Base-by-base conservation (phyloP, 2,329 filamentous ascomycete genomes). In the Aspergillus sp. region DNA sequence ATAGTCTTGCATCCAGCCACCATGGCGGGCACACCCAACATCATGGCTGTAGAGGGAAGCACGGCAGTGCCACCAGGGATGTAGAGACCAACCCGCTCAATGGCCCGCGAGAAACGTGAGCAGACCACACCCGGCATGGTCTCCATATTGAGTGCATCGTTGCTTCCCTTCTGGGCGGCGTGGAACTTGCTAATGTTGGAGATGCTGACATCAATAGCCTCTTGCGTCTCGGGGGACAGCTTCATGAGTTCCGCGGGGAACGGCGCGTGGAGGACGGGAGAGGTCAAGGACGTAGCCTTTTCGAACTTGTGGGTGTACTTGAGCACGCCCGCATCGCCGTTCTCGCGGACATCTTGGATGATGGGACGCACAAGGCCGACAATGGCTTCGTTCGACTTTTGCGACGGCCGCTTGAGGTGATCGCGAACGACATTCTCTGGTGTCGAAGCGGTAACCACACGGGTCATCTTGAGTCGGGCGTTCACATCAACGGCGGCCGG, bases 241-340 rank as follows among this genome's bases (percentile, higher is more conserved):
- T 89, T 77, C 93, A 98, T 97, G 41, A 97, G 75, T 50, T 84
- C 81, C 56, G 84, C 72, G 1, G 89, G 84, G 75, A 95, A 98
- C 0, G 93, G 93, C 1, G 93, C 91, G 61, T 83, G 86, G 53
- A 98, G 76, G 12, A 98, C 90, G 0, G 91, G 89, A 1, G 90
- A 91, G 12, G 82, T 93, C 50, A 98, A 76, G 2, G 88, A 91
- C 0, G 88, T 95, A 1, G 91, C 93, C 73, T 91, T 95, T 66
- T 98, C 93, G 59, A 98, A 98, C 69, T 94, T 95, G 79, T 96
- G 90, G 1, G 93, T 97, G 69, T 95, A 97, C 44, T 87, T 85
- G 41, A 98, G 79, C 20, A 98, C 78, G 3, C 89, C 90, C 60
- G 85, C 85, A 70, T 98, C 93, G 46, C 93, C 93, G 30, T 87